A percentile compares a stretch with the other conserved stretches of the same genome.
Conservation (phyloP, 805 yeast species). For the Zygoascus tannicola region DNA sequence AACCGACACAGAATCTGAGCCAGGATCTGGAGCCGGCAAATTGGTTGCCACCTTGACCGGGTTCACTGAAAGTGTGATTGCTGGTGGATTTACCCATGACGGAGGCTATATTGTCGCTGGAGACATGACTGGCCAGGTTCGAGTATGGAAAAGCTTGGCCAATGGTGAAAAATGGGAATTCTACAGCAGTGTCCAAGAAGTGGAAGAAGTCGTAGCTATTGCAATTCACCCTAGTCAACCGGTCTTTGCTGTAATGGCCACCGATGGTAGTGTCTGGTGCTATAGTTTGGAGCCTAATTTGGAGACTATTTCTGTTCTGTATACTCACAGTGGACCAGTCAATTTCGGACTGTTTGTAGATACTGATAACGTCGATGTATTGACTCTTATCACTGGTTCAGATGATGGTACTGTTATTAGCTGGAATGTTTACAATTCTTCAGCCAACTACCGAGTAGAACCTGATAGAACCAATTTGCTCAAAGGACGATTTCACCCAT, state of each 20-base stretch:
- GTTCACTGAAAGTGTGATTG: constrained; percentile 79
- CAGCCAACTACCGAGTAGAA: constrained; percentile 43
- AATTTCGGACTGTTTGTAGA: constrained; percentile 71
- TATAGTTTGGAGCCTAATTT: constrained; percentile 63
- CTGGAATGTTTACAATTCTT: constrained; percentile 83
- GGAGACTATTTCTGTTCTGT: constrained; percentile 37
- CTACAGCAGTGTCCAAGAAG: constrained; percentile 67
- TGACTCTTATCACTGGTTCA: constrained; percentile 63
- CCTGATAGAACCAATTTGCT: constrained; percentile 28
- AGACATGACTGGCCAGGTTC: constrained; percentile 86
- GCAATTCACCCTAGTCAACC: constrained; percentile 63
- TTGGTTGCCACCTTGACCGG: constrained; percentile 68
- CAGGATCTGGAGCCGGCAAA: constrained; percentile 59
- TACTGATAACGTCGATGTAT: constrained; percentile 44
- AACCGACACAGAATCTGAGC: constrained; percentile 40
- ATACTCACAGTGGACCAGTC: constrained; percentile 68
- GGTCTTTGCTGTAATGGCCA: constrained; percentile 84
- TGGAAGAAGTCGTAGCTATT: constrained; percentile 84
- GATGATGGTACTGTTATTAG: constrained; percentile 80
- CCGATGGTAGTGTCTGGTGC: constrained; percentile 91
- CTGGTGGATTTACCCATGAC: constrained; percentile 74
- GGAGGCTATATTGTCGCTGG: constrained; percentile 80
- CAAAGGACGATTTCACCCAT: constrained; percentile 75
- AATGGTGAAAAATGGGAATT: constrained; percentile 79
- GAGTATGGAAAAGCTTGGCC: constrained; percentile 59